Evolutionary conservation across 2,329 filamentous ascomycete genomes (phyloP).

Genomic region (Xylariaceae sp.): DNA sequence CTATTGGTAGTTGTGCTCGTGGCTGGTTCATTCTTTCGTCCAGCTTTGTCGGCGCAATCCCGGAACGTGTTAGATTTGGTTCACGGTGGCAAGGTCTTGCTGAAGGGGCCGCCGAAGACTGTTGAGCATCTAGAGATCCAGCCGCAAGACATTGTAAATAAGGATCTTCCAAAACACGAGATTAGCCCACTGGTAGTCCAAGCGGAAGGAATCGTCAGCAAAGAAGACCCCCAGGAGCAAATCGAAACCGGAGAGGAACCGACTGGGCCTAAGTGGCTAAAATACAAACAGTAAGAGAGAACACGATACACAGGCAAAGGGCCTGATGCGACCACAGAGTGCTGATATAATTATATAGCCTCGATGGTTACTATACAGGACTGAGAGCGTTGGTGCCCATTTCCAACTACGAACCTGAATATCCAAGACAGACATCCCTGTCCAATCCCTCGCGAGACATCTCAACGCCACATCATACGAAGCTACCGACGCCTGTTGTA

Average conservation of each 20-base stretch:
- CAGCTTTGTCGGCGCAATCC: conserved; percentile 19
- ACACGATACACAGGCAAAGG: neutral
- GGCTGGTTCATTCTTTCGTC: conserved; percentile 37
- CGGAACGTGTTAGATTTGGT: conserved; percentile 28
- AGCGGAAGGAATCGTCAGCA: no score
- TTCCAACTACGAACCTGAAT: conserved; percentile 66
- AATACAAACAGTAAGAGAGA: conserved; percentile 41
- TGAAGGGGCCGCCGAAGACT: conserved; percentile 7
- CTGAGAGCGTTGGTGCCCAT: conserved; percentile 65
- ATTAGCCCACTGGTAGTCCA: neutral
- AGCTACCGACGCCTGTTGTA: conserved; percentile 42
- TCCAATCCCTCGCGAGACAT: conserved; percentile 15
- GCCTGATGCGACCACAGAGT: neutral
- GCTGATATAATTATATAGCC: conserved; percentile 44
- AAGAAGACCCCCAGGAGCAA: neutral
- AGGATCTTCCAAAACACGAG: conserved; percentile 8
- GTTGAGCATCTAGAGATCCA: conserved; percentile 15
- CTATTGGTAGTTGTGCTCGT: conserved; percentile 40
- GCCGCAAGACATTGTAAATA: conserved; percentile 14
- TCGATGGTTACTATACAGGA: conserved; percentile 77
- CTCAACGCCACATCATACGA: conserved; percentile 28
- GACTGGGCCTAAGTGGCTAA: conserved; percentile 35
- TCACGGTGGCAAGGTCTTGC: conserved; percentile 20
- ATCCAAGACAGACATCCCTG: conserved; percentile 46
- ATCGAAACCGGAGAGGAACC: conserved; percentile 13